Percentiles rank a stretch among this genome's conserved stretches.
Evolutionary conservation across 2,329 filamentous ascomycete species (phyloP).

Genomic region (Epichloe coenophiala): DNA sequence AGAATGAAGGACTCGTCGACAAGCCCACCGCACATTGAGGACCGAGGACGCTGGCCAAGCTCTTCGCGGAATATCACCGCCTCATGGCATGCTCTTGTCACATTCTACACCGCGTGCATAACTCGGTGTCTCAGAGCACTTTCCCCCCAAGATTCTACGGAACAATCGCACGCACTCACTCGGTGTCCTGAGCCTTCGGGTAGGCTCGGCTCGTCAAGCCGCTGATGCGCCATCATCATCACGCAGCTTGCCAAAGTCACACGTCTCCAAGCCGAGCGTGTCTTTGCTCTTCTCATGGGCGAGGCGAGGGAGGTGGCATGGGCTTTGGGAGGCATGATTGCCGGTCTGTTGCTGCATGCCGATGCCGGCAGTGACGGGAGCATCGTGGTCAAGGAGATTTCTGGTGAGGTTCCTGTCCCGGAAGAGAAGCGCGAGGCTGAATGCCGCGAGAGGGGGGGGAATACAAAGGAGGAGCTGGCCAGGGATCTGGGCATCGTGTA

Average conservation of each 20-base stretch:
- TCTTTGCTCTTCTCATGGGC: slow-evolving; percentile 33
- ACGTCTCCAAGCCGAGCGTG: slow-evolving; percentile 37
- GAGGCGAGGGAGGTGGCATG: slow-evolving; percentile 33
- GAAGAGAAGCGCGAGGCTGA: no score
- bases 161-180: slow-evolving; percentile 13
- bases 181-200: slow-evolving; percentile 18
- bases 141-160: slow-evolving; percentile 8
- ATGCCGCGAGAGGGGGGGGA: no score
- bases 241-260: slow-evolving; percentile 47
- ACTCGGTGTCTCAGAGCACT: slow-evolving; percentile 34
- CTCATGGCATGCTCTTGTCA: slow-evolving; percentile 34
- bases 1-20: slow-evolving; percentile 32
- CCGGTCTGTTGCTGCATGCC: slow-evolving; percentile 28
- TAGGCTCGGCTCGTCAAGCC: slow-evolving; percentile 18
- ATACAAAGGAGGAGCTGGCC: no score
- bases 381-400: no score
- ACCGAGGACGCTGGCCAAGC: slow-evolving; percentile 34
- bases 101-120: slow-evolving; percentile 37
- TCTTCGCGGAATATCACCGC: slow-evolving; percentile 41
- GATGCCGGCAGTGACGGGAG: no score
- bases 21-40: slow-evolving; percentile 43
- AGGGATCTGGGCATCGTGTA: no score
- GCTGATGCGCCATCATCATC: slow-evolving; percentile 41
- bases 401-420: no score
- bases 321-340: slow-evolving; percentile 28